Evolutionary conservation across 2,329 filamentous ascomycete genomes (phyloP), one percentile per base, ranked within the genome.

Genomic region (Trichoderma arundinaceum): DNA sequence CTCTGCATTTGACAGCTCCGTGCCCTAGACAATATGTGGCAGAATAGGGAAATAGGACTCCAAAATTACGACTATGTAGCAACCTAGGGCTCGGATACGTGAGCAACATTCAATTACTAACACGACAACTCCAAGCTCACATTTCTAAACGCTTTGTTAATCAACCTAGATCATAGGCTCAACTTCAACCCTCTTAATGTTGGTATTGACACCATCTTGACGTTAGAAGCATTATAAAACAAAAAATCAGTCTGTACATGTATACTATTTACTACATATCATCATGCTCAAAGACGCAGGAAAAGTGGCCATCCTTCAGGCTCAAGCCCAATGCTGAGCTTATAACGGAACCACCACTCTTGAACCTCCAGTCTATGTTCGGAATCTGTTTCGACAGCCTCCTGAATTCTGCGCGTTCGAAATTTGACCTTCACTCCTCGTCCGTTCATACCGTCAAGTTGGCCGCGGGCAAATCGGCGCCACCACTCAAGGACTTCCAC

Each of bases 371-470:
- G 87, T 68, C 92, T 90, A 63, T 90, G 66, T 8, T 86, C 86
- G 57, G 94, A 86, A 22, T 92, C 92, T 75, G 97, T 94, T 75
- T 97, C 94, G 44, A 97, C 83, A 0, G 94, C 94, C 78, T 97
- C 94, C 76, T 97, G 94, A 68, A 98, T 95, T 76, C 96, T 93
- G 76, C 93, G 97, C 1, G 92, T 96, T 76, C 94, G 94, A 78
- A 97, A 97, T 77, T 96, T 92, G 32, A 97, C 93, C 60, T 86
- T 85, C 71, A 94, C 83, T 68, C 80, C 80, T 38, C 82, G 78
- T 15, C 84, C 84, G 46, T 82, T 78, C 84, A 82, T 86, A 46
- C 81, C 83, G 0, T 80, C 80, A 38, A 86, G 78, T 72, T 84
- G 81, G 56, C 85, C 82, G 61, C 84, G 80, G 7, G 86, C 85